These are phyloP conservation scores for Cryphonectria nitschkei DNA, from an alignment of 2,329 filamentous ascomycete genomes.

Conservation along the genomic window DNA sequence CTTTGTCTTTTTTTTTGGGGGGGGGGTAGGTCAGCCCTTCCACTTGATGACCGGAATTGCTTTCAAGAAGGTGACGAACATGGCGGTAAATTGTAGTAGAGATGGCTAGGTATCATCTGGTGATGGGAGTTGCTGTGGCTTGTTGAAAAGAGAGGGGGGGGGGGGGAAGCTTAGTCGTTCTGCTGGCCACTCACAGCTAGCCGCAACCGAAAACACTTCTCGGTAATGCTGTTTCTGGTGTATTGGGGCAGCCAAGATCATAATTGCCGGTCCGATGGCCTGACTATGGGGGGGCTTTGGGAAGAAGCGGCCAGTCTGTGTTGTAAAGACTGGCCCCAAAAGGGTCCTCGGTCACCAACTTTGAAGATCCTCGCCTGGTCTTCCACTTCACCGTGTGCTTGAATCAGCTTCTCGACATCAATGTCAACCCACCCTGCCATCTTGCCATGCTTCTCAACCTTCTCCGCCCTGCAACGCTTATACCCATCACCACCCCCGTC, in stretches of 20 bases:
- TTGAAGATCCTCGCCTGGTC: constrained; percentile 16
- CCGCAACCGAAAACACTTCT: not conserved
- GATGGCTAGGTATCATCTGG: not conserved
- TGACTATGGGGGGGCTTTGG: not conserved
- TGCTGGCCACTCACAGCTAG: not conserved
- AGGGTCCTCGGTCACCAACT: constrained; percentile 11
- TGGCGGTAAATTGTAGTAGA: not conserved
- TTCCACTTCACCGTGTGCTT: constrained; percentile 21
- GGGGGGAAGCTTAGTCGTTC: not conserved
- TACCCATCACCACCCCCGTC: constrained; percentile 7
- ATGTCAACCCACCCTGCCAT: constrained; percentile 31
- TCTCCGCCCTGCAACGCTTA: not conserved
- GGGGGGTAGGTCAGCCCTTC: not conserved
- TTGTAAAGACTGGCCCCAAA: no score
- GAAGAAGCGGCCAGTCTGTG: not conserved
- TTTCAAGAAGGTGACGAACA: not conserved
- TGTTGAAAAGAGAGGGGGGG: not conserved
- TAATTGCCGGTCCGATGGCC: not conserved
- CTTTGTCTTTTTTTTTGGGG: no score
- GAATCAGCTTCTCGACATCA: constrained; percentile 35
- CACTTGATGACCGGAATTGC: not conserved
- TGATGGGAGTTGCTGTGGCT: not conserved
- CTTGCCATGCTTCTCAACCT: not conserved
- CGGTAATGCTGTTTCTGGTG: not conserved
- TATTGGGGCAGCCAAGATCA: not conserved